A percentile compares a stretch with the other conserved stretches of the same genome.
Evolutionary conservation across 345 rosid genomes (phyloP).

Genomic region (Anacardium occidentale): DNA sequence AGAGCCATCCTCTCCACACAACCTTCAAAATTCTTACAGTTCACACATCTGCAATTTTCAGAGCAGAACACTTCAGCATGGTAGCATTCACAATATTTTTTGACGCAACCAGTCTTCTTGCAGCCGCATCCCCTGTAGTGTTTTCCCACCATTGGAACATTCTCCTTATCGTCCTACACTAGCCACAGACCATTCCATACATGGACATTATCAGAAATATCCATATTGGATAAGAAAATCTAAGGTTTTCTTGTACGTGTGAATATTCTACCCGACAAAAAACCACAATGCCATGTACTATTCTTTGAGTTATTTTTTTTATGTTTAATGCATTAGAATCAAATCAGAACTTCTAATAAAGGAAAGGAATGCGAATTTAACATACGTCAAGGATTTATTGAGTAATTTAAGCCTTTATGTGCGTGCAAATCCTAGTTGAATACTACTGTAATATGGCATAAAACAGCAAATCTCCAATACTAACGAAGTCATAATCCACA

Average conservation of each 20-base stretch:
- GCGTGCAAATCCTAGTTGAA: no score
- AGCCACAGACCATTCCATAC: constrained; percentile 17
- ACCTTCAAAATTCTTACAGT: constrained; percentile 40
- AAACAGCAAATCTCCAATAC: background rate
- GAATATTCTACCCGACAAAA: no score
- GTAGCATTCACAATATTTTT: constrained; percentile 64
- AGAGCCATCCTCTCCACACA: constrained; percentile 17
- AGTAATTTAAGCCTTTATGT: no score
- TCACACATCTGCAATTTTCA: constrained; percentile 49
- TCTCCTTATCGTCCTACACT: constrained; percentile 27
- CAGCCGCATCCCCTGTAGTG: constrained; percentile 54
- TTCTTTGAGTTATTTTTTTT: background rate
- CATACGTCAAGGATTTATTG: background rate
- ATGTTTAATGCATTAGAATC: background rate
- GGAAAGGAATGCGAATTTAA: background rate
- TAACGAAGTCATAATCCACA: background rate
- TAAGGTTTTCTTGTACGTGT: no score
- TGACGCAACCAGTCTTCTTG: constrained; percentile 48
- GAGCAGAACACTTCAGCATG: constrained; percentile 50
- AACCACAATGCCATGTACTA: no score
- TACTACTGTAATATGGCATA: background rate
- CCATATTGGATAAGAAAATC: background rate
- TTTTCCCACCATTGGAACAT: constrained; percentile 29
- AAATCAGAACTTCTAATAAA: background rate
- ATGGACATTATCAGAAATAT: background rate